These are phyloP conservation scores for Graphium sp. DNA, from an alignment of 2,329 filamentous ascomycete species.

Conservation along the genomic window DNA sequence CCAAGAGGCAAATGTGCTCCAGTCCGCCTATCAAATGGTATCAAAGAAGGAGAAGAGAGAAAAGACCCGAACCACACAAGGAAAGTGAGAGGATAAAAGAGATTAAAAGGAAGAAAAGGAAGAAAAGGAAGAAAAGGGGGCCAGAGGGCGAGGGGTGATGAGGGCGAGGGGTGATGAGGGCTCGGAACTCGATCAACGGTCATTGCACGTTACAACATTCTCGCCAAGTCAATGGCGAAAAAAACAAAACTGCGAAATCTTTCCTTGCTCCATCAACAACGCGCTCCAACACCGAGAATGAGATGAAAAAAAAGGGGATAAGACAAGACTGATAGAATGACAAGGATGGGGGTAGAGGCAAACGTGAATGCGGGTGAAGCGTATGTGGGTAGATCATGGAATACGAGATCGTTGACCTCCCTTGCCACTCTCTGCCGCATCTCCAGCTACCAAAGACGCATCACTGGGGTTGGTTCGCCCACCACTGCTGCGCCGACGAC, in stretches of 20 bases:
- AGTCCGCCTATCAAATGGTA: not conserved
- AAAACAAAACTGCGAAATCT: no score
- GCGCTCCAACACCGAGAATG: constrained; percentile 1
- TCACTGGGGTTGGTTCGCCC: constrained; percentile 30
- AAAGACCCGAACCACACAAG: not conserved
- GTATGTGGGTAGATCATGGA: no score
- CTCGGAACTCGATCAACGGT: no score
- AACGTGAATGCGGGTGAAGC: not conserved
- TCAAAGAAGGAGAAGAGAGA: not conserved
- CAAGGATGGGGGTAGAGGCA: constrained; percentile 2
- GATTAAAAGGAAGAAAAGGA: not conserved
- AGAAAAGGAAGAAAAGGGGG: not conserved
- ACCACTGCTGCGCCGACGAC: constrained; percentile 43
- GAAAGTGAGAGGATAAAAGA: not conserved
- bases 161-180: no score
- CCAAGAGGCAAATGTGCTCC: constrained; percentile 5
- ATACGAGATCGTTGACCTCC: no score
- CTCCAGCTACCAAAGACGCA: constrained; percentile 5
- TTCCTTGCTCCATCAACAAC: not conserved
- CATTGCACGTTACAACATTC: no score
- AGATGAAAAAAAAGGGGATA: constrained; percentile 1
- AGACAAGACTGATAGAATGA: constrained; percentile 3
- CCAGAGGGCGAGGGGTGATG: not conserved
- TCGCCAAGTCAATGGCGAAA: no score
- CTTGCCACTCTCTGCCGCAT: constrained; percentile 10